phyloP scores from a whole-genome alignment of 2,329 filamentous ascomycete species.

The Fusarium buxicola region DNA sequence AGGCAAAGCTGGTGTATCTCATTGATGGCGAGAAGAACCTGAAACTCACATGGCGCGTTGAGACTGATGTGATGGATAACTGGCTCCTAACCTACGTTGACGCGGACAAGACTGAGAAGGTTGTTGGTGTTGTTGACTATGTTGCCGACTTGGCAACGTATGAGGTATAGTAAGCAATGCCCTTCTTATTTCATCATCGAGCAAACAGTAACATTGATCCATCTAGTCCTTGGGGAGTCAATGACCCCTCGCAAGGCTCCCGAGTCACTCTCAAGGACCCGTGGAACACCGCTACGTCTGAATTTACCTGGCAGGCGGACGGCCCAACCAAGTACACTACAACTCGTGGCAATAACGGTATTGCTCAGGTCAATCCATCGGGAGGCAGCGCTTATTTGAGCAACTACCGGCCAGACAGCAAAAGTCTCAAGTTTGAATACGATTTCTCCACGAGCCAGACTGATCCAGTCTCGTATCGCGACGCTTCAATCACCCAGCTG shows the following conservation, averaged over 20 bases:
- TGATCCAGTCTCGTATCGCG: constrained; percentile 57
- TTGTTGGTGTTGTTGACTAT: constrained; percentile 68
- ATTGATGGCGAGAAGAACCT: constrained; percentile 60
- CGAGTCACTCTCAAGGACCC: constrained; percentile 61
- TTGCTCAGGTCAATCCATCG: constrained; percentile 61
- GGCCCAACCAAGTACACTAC: constrained; percentile 62
- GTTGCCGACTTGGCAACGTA: constrained; percentile 64
- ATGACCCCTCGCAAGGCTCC: constrained; percentile 63
- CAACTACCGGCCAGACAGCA: constrained; percentile 60
- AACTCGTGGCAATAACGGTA: constrained; percentile 69
- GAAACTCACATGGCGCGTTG: constrained; percentile 66
- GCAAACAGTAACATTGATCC: accelerated
- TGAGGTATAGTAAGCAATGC: constrained; percentile 58
- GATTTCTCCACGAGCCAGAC: constrained; percentile 52
- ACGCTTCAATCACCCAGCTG: constrained; percentile 68
- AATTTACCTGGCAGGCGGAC: constrained; percentile 65
- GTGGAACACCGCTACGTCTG: constrained; percentile 58
- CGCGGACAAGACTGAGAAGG: constrained; percentile 57
- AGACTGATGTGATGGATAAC: constrained; percentile 67
- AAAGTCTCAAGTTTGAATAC: constrained; percentile 60
- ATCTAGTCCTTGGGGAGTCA: constrained; percentile 61
- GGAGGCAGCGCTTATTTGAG: constrained; percentile 52
- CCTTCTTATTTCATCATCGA: accelerated
- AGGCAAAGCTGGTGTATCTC: constrained; percentile 67
- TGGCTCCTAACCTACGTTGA: constrained; percentile 71